A percentile compares a stretch with the other conserved stretches of the same genome.
These are phyloP conservation scores for Trypanosoma mega DNA, from an alignment of 208 protist genomes.

Conservation along the genomic window DNA sequence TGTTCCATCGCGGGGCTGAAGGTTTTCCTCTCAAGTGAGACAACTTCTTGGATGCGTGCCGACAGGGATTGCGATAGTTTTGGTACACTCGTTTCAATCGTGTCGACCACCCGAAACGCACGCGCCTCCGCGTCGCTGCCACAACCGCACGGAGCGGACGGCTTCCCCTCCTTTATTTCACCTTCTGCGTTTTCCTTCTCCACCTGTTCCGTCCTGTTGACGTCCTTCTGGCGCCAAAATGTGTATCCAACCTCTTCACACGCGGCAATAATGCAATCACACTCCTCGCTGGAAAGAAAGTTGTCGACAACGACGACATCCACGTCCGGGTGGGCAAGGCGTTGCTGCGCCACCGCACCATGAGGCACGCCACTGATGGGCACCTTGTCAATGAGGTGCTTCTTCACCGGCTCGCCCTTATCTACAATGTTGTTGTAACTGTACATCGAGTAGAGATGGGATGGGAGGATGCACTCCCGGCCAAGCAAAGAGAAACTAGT, in stretches of 20 bases:
- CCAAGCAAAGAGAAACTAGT: too few species aligned
- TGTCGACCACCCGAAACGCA: slow-evolving; percentile 82
- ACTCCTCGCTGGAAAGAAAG: slow-evolving; percentile 72
- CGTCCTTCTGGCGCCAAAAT: slow-evolving; percentile 71
- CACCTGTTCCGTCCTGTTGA: slow-evolving; percentile 1
- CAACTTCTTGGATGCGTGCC: slow-evolving; percentile 54
- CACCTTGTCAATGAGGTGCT: slow-evolving; percentile 62
- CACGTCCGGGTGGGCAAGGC: slow-evolving; percentile 21
- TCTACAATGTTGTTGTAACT: slow-evolving; percentile 90
- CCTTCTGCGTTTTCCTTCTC: slow-evolving; percentile 15
- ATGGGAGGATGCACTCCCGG: background rate
- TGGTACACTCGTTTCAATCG: slow-evolving; percentile 79
- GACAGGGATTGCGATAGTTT: slow-evolving; percentile 61
- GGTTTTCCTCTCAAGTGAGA: slow-evolving; percentile 52
- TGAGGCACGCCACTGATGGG: slow-evolving; percentile 26
- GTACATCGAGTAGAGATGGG: slow-evolving; percentile 29
- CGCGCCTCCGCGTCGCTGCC: slow-evolving; percentile 35
- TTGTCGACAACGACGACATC: slow-evolving; percentile 83
- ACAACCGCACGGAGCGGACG: background rate
- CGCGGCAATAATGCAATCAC: slow-evolving; percentile 54
- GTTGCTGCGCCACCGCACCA: slow-evolving; percentile 18
- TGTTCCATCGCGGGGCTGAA: slow-evolving; percentile 58
- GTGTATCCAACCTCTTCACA: slow-evolving; percentile 82
- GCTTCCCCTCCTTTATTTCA: slow-evolving; percentile 16
- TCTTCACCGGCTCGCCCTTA: slow-evolving; percentile 70